These are phyloP conservation scores for Didymella glomerata DNA, from an alignment of 2,329 filamentous ascomycete species.

Conservation along the genomic window DNA sequence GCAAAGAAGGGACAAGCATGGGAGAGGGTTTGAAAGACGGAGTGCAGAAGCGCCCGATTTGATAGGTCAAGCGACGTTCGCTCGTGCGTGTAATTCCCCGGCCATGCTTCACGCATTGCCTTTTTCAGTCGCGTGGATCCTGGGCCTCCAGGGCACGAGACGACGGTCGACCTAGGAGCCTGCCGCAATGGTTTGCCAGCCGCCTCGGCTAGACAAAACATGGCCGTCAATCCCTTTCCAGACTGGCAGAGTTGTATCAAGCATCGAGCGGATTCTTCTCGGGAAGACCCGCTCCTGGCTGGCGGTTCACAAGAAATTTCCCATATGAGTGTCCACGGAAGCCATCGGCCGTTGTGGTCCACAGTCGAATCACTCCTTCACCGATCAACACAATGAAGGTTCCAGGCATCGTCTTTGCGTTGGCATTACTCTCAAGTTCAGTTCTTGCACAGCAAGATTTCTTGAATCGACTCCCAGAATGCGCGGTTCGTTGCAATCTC, in stretches of 20 bases:
- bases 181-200: background rate
- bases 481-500: constrained; percentile 18
- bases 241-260: background rate
- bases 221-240: background rate
- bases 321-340: constrained; percentile 7
- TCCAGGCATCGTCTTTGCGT: constrained; percentile 2
- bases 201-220: background rate
- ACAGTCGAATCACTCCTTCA: background rate
- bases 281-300: too few species aligned
- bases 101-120: background rate
- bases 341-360: background rate
- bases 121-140: background rate
- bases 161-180: constrained; percentile 2
- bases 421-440: constrained; percentile 7
- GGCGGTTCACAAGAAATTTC: background rate
- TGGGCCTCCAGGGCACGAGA: background rate
- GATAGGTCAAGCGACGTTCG: background rate
- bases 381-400: constrained; percentile 20
- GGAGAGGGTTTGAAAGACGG: background rate
- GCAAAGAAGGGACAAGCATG: background rate
- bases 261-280: background rate
- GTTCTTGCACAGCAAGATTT: constrained; percentile 31
- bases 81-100: background rate
- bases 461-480: constrained; percentile 22
- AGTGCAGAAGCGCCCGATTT: background rate